A percentile compares a stretch with the other conserved stretches of the same genome.
These are phyloP conservation scores for Neltuma alba DNA, from an alignment of 306 rosid species.

Conservation along the genomic window DNA sequence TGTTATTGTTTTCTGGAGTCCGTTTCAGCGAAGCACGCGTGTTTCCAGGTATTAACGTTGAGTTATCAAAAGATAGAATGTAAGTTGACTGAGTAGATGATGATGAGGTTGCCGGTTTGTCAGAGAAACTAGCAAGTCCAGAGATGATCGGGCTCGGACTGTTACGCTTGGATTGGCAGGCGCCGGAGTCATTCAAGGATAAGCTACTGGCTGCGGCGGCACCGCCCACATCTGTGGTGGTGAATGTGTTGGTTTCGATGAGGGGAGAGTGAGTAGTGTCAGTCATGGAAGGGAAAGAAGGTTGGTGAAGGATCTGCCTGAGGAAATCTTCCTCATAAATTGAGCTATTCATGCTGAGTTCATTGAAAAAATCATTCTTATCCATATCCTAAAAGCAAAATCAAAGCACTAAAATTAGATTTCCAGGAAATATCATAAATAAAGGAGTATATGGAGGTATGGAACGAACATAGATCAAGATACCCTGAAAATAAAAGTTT, in stretches of 20 bases:
- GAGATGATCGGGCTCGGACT: neutral
- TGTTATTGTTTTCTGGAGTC: neutral
- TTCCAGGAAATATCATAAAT: neutral
- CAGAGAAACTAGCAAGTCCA: neutral
- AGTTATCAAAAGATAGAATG: constrained; percentile 29
- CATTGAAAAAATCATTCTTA: constrained; percentile 23
- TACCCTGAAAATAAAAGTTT: neutral
- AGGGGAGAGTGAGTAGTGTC: constrained; percentile 8
- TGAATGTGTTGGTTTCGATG: neutral
- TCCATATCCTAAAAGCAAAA: constrained; percentile 5
- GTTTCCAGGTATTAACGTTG: neutral
- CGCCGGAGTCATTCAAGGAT: neutral
- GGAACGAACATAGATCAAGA: neutral
- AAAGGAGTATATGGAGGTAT: neutral
- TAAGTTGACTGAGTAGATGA: neutral
- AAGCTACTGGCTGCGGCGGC: neutral
- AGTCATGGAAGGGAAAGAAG: constrained; percentile 25
- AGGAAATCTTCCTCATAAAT: constrained; percentile 15
- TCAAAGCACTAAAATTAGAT: neutral
- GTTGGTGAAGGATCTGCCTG: constrained; percentile 26
- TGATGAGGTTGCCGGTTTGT: neutral
- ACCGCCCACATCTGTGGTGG: neutral
- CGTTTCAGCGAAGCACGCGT: neutral
- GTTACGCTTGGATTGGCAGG: neutral
- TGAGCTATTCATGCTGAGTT: constrained; percentile 6